phyloP scores from a whole-genome alignment of 2,329 filamentous ascomycete genomes.

The Diplodia seriata region DNA sequence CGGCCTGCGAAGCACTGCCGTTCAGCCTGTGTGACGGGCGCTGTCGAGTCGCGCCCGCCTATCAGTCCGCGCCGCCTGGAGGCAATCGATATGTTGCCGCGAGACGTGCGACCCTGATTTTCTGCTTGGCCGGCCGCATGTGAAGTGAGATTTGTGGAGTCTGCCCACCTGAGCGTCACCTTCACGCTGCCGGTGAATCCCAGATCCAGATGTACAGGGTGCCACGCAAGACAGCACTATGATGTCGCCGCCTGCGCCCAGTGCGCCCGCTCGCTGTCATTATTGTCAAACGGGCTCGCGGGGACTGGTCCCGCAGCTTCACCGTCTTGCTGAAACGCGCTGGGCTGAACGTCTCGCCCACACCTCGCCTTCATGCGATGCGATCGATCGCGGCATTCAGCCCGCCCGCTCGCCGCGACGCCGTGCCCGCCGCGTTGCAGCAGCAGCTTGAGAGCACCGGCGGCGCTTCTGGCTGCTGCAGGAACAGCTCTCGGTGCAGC shows the following conservation, averaged over 20 bases:
- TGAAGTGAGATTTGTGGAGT: slow-evolving; percentile 25
- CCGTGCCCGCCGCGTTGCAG: not conserved
- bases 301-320: slow-evolving; percentile 26
- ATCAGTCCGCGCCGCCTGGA: slow-evolving; percentile 29
- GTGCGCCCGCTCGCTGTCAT: slow-evolving; percentile 21
- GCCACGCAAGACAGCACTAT: slow-evolving; percentile 31
- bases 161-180: slow-evolving; percentile 29
- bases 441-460: not conserved
- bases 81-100: slow-evolving; percentile 34
- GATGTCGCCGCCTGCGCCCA: slow-evolving; percentile 29
- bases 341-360: slow-evolving; percentile 23
- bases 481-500: not conserved
- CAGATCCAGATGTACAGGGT: slow-evolving; percentile 30
- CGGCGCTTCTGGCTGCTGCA: not conserved
- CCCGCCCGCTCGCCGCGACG: not conserved
- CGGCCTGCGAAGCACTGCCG: slow-evolving; percentile 19
- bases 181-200: slow-evolving; percentile 23
- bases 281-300: slow-evolving; percentile 28
- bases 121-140: slow-evolving; percentile 24
- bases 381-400: slow-evolving; percentile 19
- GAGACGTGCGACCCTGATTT: slow-evolving; percentile 31
- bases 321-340: slow-evolving; percentile 29
- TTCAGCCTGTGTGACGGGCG: slow-evolving; percentile 22
- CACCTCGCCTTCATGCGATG: slow-evolving; percentile 22
- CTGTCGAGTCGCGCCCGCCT: slow-evolving; percentile 24